These are phyloP conservation scores for Solanum ossicruentum DNA, from an alignment of 257 asterid species.

Conservation along the genomic window DNA sequence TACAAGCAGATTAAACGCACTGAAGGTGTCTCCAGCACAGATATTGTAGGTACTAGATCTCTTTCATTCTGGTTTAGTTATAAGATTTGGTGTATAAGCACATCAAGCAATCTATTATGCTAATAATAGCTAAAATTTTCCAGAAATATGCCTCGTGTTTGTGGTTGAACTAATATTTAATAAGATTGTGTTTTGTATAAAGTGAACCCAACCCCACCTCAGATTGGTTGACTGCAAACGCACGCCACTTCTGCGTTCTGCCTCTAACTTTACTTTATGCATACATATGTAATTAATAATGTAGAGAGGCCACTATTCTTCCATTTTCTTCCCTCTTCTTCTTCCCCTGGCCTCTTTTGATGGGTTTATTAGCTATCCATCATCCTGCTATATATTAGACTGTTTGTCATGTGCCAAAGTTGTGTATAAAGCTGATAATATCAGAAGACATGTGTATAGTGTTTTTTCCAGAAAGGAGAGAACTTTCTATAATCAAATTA, in stretches of 20 bases:
- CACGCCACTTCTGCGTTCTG: not conserved
- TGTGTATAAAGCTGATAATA: not conserved
- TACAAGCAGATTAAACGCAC: conserved; percentile 15
- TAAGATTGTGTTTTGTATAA: not conserved
- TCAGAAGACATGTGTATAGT: not conserved
- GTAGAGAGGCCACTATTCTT: not conserved
- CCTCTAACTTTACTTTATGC: not conserved
- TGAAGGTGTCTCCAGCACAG: conserved; percentile 15
- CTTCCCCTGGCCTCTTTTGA: not conserved
- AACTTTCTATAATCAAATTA: not conserved
- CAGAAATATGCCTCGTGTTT: not conserved
- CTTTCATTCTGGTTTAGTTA: conserved; percentile 6
- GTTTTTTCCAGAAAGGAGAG: not conserved
- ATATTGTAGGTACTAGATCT: conserved; percentile 17
- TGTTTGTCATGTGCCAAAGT: not conserved
- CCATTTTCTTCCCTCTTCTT: not conserved
- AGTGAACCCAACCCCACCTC: not conserved
- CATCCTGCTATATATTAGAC: not conserved
- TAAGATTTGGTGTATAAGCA: not conserved
- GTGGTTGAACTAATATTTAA: not conserved
- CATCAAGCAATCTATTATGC: not conserved
- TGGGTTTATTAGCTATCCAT: not conserved
- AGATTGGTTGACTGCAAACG: not conserved
- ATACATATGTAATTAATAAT: not conserved
- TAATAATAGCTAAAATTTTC: not conserved